A percentile compares a stretch with the other conserved stretches of the same genome.
phyloP scores from a whole-genome alignment of 169 alveolate species.

The Eimeria necatrix region DNA sequence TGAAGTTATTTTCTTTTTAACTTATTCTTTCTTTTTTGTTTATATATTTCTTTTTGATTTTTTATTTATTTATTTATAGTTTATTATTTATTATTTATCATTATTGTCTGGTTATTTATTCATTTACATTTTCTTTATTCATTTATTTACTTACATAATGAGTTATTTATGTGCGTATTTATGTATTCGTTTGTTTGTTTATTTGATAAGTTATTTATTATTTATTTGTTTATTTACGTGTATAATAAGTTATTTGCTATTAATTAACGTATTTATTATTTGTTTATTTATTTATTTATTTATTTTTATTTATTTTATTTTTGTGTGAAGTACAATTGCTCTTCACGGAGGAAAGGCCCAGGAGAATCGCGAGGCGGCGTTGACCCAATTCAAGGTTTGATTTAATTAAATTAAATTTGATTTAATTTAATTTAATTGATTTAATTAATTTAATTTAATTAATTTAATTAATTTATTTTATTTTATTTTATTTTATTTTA shows the following conservation, averaged over 20 bases:
- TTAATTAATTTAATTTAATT: no score
- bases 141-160: no score
- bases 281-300: background rate
- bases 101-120: background rate
- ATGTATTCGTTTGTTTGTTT: background rate
- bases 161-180: background rate
- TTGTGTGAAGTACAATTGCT: constrained; percentile 78
- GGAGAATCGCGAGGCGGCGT: constrained; percentile 95
- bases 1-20: no score
- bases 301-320: background rate
- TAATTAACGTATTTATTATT: background rate
- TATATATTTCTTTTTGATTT: background rate
- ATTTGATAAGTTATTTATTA: background rate
- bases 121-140: no score
- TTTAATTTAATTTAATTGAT: constrained; percentile 22
- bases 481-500: no score
- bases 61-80: no score
- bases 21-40: background rate
- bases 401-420: constrained; percentile 93
- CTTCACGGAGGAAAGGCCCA: constrained; percentile 97
- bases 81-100: no score
- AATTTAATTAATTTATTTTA: no score
- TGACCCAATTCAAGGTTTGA: constrained; percentile 93
- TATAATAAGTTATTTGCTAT: background rate
- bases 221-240: background rate